These are phyloP conservation scores for Tulasnella sp. DNA, from an alignment of 768 basidiomycete genomes.

Conservation along the genomic window DNA sequence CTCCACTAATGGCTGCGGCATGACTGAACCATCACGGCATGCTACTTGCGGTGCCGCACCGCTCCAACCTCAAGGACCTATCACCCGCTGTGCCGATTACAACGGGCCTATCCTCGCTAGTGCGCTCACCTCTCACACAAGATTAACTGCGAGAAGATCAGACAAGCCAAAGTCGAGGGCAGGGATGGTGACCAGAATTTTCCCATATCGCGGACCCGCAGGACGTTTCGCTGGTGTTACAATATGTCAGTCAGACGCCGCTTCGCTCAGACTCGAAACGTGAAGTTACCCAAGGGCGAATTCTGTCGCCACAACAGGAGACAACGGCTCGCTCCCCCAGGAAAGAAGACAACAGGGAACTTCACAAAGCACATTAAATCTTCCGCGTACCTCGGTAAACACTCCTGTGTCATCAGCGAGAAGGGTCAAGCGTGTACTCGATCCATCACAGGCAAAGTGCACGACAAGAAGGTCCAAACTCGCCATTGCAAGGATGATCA, in stretches of 20 bases:
- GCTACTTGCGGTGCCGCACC: constrained; percentile 75
- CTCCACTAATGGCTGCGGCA: constrained; percentile 68
- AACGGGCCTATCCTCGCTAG: constrained; percentile 68
- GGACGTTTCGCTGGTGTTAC: no score
- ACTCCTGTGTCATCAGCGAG: constrained; percentile 96
- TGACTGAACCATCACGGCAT: constrained; percentile 81
- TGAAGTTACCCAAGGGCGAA: constrained; percentile 55
- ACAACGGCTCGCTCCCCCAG: constrained; percentile 34
- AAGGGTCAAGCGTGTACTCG: constrained; percentile 87
- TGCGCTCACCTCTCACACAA: constrained; percentile 62
- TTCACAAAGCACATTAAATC: constrained; percentile 36
- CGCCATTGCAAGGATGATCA: constrained; percentile 75
- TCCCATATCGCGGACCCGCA: no score
- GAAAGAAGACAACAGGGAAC: constrained; percentile 48
- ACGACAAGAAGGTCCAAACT: constrained; percentile 96
- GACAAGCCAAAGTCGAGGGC: constrained; percentile 36
- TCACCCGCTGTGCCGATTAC: constrained; percentile 71
- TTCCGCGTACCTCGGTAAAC: constrained; percentile 80
- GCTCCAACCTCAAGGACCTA: constrained; percentile 51
- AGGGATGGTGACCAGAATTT: constrained; percentile 30
- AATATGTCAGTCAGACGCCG: constrained; percentile 31
- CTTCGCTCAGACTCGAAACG: constrained; percentile 46
- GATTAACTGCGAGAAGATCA: constrained; percentile 51
- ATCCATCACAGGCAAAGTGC: constrained; percentile 94
- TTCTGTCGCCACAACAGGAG: constrained; percentile 47